Percentiles rank a stretch among this genome's conserved stretches.
Evolutionary conservation across 352 stramenopile genomes (phyloP).

Genomic region (Phytophthora melonis): DNA sequence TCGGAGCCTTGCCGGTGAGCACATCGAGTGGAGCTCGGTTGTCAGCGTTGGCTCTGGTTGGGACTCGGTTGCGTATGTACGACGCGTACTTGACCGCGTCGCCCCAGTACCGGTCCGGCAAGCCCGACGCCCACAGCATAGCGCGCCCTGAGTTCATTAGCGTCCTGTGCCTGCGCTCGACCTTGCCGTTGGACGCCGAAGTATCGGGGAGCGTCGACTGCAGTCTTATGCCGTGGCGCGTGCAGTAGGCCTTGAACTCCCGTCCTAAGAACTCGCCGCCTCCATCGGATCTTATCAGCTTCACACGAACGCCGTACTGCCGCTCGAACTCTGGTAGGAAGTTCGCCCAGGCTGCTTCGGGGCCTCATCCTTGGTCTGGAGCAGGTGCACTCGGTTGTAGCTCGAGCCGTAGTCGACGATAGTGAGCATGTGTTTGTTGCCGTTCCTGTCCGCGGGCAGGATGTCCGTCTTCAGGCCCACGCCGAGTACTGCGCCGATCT

Average conservation of each 20-base stretch:
- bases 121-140: background rate
- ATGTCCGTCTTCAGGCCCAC: background rate
- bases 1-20: background rate
- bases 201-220: background rate
- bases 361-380: background rate
- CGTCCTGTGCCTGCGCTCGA: background rate
- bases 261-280: background rate
- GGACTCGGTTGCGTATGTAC: background rate
- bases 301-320: background rate
- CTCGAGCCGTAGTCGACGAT: background rate
- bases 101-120: background rate
- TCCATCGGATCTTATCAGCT: background rate
- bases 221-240: background rate
- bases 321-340: background rate
- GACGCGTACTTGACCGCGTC: background rate
- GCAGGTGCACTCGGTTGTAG: background rate
- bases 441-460: background rate
- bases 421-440: background rate
- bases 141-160: background rate
- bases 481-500: background rate
- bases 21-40: background rate
- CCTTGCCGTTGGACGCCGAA: background rate
- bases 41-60: background rate
- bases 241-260: background rate
- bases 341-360: background rate